Conservation (phyloP, 306 rosid species). For the Lablab purpureus region DNA sequence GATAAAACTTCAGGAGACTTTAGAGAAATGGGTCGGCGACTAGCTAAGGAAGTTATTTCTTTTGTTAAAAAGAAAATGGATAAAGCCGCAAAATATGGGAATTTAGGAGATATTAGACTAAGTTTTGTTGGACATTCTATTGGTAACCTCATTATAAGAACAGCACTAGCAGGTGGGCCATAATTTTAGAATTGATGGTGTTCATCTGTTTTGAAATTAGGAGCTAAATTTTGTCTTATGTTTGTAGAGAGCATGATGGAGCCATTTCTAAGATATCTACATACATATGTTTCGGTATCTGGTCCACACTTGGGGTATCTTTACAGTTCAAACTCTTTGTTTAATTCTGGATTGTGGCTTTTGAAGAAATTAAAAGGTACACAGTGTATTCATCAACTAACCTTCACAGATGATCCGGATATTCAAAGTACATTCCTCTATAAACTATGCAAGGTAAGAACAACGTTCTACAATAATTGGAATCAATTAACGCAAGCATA, state of each 20-base stretch:
- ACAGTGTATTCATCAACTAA: constrained; percentile 91
- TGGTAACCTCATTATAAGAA: constrained; percentile 84
- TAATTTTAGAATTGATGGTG: constrained; percentile 31
- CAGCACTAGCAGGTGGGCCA: constrained; percentile 76
- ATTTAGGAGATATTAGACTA: constrained; percentile 68
- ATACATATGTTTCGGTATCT: constrained; percentile 82
- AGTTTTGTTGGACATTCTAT: constrained; percentile 94
- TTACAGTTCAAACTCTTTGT: constrained; percentile 88
- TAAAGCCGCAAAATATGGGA: constrained; percentile 66
- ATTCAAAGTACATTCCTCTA: constrained; percentile 80
- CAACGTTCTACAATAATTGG: constrained; percentile 6
- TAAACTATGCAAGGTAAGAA: constrained; percentile 77
- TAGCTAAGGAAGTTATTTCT: constrained; percentile 81
- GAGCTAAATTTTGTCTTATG: constrained; percentile 32
- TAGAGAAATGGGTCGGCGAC: constrained; percentile 90
- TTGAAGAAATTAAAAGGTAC: constrained; percentile 85
- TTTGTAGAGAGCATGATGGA: constrained; percentile 82
- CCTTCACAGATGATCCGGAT: constrained; percentile 87
- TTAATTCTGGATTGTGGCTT: constrained; percentile 91
- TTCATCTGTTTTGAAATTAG: constrained; percentile 39
- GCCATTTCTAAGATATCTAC: constrained; percentile 72
- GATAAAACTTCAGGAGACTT: constrained; percentile 93
- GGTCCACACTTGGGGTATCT: constrained; percentile 97
- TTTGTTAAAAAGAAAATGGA: constrained; percentile 84
- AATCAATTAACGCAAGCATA: constrained; percentile 27